These are phyloP conservation scores for Neofusicoccum parvum DNA, from an alignment of 2,329 filamentous ascomycete genomes.

Conservation along the genomic window DNA sequence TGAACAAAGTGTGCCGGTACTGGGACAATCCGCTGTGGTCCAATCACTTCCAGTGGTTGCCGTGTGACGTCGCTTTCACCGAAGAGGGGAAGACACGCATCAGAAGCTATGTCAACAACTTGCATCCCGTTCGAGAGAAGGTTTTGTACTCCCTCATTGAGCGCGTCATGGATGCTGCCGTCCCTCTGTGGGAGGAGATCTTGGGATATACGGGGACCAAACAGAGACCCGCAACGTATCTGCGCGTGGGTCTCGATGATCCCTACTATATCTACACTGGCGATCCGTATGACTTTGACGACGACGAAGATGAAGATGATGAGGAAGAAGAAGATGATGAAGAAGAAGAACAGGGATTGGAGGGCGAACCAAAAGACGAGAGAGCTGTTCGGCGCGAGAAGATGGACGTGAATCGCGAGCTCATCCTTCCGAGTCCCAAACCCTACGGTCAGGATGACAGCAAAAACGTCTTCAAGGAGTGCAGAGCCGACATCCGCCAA, in stretches of 20 bases:
- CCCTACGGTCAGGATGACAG: neutral
- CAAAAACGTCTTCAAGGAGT: neutral
- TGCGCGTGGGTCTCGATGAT: no score
- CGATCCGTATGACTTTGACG: neutral
- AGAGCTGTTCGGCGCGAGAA: neutral
- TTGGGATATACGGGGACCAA: neutral
- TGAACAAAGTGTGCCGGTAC: neutral
- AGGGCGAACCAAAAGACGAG: neutral
- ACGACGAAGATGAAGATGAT: neutral
- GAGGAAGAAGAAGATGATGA: neutral
- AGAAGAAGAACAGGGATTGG: neutral
- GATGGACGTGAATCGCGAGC: neutral
- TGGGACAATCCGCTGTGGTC: conserved; percentile 26
- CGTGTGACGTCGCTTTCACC: conserved; percentile 48
- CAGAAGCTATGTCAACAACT: conserved; percentile 55
- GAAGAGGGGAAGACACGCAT: conserved; percentile 39
- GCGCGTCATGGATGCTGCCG: conserved; percentile 41
- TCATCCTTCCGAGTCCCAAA: neutral
- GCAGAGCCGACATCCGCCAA: conserved; percentile 23
- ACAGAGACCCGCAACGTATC: neutral
- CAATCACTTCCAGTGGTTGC: conserved; percentile 50
- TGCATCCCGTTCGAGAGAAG: conserved; percentile 47
- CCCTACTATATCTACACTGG: no score
- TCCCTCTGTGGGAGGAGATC: conserved; percentile 47
- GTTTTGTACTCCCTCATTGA: conserved; percentile 48